Base-by-base conservation (phyloP, 257 asterid genomes). In the Solanum sejunctum region DNA sequence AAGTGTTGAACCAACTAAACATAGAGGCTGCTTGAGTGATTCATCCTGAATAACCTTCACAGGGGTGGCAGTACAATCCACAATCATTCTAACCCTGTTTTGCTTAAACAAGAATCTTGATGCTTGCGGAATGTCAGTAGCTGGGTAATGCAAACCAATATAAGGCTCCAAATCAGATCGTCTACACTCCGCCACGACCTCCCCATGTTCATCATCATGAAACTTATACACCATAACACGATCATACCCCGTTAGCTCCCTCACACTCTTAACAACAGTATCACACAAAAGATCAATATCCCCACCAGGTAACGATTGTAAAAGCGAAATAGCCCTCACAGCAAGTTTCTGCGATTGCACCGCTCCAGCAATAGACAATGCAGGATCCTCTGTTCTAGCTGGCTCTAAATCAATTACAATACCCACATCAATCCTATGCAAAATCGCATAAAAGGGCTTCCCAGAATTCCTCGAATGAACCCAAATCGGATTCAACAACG, bases 161-260 rank as follows among this genome's bases (percentile, higher is more conserved):
- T 92, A 92, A 10, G 93, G 93, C 52, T 90, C 94, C 54, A 92
- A 86, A 85, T 92, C 93, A 0, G 85, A 84, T 45, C 95, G 87
- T 85, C 80, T 88, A 84, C 91, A 88, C 87, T 92, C 93, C 0
- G 93, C 90, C 85, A 91, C 92, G 26, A 92, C 94, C 85, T 92
- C 95, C 58, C 95, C 95, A 12, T 92, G 94, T 81, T 92, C 92
- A 81, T 92, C 95, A 49, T 91, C 94, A 51, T 92, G 95, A 85
- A 92, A 92, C 90, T 88, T 92, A 83, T 90, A 92, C 21, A 90
- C 93, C 93, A 91, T 89, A 7, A 92, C 94, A 3, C 93, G 88
- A 64, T 92, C 95, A 56, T 91, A 91, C 10, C 95, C 93, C 0
- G 93, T 91, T 2, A 92, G 91, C 88, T 88, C 89, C 87, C 88